phyloP scores from a whole-genome alignment of 495 filamentous ascomycete species.

The Astrothelium macrocarpum region DNA sequence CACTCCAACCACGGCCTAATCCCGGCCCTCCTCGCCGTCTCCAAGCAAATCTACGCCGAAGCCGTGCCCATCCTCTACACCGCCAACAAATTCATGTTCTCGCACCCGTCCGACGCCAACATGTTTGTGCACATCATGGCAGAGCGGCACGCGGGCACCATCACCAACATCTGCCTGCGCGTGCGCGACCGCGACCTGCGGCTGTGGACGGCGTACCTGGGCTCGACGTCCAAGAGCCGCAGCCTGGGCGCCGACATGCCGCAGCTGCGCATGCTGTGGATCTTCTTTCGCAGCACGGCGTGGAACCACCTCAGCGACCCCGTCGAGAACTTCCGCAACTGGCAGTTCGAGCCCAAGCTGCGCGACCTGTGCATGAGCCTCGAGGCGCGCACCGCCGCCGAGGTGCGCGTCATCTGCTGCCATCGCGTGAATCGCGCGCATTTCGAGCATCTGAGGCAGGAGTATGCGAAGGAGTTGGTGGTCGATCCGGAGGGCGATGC shows the following conservation, averaged over 20 bases:
- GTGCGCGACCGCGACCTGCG: constrained; percentile 26
- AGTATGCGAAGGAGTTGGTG: constrained; percentile 4
- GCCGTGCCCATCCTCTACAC: constrained; percentile 16
- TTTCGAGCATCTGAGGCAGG: not conserved
- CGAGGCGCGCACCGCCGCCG: not conserved
- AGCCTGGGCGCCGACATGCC: constrained; percentile 29
- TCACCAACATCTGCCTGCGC: constrained; percentile 25
- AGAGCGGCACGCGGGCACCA: constrained; percentile 12
- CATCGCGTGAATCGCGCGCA: constrained; percentile 4
- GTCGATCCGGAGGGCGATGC: constrained; percentile 3
- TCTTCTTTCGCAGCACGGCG: constrained; percentile 23
- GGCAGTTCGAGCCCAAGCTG: constrained; percentile 16
- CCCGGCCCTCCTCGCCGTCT: constrained; percentile 12
- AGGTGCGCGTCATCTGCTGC: constrained; percentile 5
- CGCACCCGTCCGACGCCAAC: constrained; percentile 27
- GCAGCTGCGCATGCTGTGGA: constrained; percentile 24
- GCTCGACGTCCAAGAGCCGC: constrained; percentile 16
- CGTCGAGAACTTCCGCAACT: constrained; percentile 14
- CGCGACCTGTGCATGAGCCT: constrained; percentile 8
- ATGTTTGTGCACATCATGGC: constrained; percentile 30
- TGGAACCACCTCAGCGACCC: constrained; percentile 14
- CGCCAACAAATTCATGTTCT: constrained; percentile 14
- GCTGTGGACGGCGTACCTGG: constrained; percentile 33
- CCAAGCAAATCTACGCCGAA: constrained; percentile 14
- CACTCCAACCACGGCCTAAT: constrained; percentile 13